phyloP scores from a whole-genome alignment of 2,329 filamentous ascomycete genomes.

The Cladophialophora bantiana region DNA sequence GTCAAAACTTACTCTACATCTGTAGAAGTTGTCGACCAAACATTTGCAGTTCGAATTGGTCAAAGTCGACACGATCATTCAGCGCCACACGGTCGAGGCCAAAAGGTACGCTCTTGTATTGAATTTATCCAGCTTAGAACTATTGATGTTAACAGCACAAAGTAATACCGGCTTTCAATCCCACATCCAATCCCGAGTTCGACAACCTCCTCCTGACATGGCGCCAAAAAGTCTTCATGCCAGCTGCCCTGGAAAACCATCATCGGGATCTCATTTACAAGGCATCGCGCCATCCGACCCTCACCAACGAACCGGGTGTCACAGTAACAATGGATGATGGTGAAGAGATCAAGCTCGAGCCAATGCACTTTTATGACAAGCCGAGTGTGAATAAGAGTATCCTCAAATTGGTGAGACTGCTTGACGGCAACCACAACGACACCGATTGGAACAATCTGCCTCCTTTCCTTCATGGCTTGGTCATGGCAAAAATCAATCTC shows the following conservation, averaged over 20 bases:
- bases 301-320: conserved; percentile 51
- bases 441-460: conserved; percentile 49
- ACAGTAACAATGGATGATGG: conserved; percentile 48
- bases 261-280: conserved; percentile 52
- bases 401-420: conserved; percentile 44
- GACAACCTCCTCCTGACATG: conserved; percentile 50
- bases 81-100: conserved; percentile 32
- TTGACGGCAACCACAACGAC: conserved; percentile 47
- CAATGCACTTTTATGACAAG: conserved; percentile 45
- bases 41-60: conserved; percentile 39
- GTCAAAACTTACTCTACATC: conserved; percentile 49
- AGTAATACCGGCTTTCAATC: conserved; percentile 51
- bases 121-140: not conserved
- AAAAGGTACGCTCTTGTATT: conserved; percentile 30
- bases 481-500: conserved; percentile 41
- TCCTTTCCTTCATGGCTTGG: conserved; percentile 50
- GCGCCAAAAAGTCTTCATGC: conserved; percentile 55
- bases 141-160: conserved; percentile 19
- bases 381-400: conserved; percentile 46
- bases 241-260: conserved; percentile 47
- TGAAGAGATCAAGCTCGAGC: conserved; percentile 50
- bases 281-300: conserved; percentile 45
- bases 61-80: conserved; percentile 34
- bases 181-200: conserved; percentile 51
- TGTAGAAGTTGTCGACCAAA: conserved; percentile 43